Percentiles rank a stretch among this genome's conserved stretches.
phyloP scores from a whole-genome alignment of 306 rosid genomes.

The Prunus mume region DNA sequence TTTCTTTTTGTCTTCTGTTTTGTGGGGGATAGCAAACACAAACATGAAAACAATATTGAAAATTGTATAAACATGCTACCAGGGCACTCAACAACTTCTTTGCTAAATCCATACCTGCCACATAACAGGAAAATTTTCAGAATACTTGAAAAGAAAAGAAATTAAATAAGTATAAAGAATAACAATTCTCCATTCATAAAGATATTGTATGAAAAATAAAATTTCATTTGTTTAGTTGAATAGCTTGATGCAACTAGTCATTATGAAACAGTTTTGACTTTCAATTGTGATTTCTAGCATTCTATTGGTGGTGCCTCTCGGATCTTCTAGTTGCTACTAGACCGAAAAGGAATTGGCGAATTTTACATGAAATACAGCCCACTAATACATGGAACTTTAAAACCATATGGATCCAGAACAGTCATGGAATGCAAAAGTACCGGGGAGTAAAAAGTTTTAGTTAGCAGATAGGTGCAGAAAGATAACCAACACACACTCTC shows the following conservation, averaged over 20 bases:
- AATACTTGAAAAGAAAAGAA: not conserved
- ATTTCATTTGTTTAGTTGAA: not conserved
- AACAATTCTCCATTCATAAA: not conserved
- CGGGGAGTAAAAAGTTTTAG: conserved; percentile 4
- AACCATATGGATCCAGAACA: not conserved
- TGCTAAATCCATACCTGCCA: conserved; percentile 87
- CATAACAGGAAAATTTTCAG: conserved; percentile 14
- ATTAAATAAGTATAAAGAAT: not conserved
- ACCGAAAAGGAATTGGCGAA: no score
- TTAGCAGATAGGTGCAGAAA: not conserved
- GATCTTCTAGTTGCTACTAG: not conserved
- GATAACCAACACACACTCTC: not conserved
- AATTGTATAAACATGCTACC: conserved; percentile 42
- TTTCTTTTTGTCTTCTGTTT: no score
- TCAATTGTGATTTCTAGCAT: not conserved
- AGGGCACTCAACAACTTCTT: conserved; percentile 87
- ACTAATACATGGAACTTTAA: not conserved
- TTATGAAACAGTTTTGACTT: not conserved
- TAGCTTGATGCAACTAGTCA: not conserved
- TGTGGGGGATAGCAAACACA: not conserved
- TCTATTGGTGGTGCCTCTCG: not conserved
- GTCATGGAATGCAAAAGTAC: conserved; percentile 10
- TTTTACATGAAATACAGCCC: not conserved
- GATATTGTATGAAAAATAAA: not conserved
- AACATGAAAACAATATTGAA: not conserved